phyloP scores from a whole-genome alignment of 2,329 filamentous ascomycete species.

The Fusarium pininemorale region DNA sequence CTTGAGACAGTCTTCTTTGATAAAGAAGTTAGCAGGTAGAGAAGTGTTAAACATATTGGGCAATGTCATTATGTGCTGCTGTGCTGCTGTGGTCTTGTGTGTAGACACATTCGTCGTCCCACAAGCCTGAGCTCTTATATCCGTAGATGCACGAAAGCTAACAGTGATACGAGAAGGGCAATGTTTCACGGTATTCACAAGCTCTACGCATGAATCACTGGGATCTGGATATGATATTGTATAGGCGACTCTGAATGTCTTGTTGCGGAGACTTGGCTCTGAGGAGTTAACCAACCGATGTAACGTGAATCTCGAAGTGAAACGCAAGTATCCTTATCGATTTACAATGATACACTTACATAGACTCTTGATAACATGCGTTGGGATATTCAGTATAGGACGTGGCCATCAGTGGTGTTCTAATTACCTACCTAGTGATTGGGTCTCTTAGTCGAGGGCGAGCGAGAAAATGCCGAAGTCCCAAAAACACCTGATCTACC shows the following conservation, averaged over 20 bases:
- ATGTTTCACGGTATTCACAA: neutral
- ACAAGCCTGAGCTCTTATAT: neutral
- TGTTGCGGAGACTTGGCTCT: neutral
- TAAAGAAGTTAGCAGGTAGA: neutral
- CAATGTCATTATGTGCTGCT: neutral
- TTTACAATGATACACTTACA: neutral
- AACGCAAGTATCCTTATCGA: neutral
- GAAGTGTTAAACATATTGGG: neutral
- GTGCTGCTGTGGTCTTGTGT: neutral
- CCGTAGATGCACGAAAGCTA: neutral
- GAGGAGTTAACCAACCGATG: neutral
- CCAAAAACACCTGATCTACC: neutral
- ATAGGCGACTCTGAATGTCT: neutral
- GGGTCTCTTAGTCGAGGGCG: neutral
- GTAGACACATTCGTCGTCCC: neutral
- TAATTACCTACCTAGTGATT: neutral
- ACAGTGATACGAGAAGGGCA: neutral
- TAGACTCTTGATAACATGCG: neutral
- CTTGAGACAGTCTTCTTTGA: neutral
- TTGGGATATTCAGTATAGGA: neutral
- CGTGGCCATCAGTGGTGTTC: neutral
- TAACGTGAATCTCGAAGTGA: neutral
- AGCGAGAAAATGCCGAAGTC: neutral
- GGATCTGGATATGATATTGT: neutral
- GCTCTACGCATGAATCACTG: neutral